phyloP scores from a whole-genome alignment of 345 rosid species.

The Populus nigra region DNA sequence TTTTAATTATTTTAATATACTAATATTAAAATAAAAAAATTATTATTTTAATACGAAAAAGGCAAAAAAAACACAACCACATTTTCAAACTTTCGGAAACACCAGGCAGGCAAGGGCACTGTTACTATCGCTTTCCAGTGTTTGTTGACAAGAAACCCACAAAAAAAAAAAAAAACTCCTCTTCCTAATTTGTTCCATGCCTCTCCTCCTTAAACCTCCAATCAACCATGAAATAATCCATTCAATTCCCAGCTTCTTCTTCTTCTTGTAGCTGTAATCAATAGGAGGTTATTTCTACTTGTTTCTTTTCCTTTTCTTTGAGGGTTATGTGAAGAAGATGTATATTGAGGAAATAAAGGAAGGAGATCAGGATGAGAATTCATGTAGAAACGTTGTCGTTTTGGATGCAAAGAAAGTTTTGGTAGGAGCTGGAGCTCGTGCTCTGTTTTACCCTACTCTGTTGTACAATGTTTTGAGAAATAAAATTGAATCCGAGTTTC shows the following conservation, averaged over 20 bases:
- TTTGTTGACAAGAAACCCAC: slow-evolving; percentile 5
- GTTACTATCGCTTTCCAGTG: background rate
- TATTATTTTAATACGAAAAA: too few relatives aligned
- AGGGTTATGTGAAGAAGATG: slow-evolving; percentile 1
- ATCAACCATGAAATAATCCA: background rate
- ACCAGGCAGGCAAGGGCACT: background rate
- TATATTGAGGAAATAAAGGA: slow-evolving; percentile 7
- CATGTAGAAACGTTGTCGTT: background rate
- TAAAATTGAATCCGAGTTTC: slow-evolving; percentile 59
- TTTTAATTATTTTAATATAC: too few relatives aligned
- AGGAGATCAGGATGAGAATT: slow-evolving; percentile 4
- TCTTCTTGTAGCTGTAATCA: background rate
- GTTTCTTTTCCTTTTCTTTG: background rate
- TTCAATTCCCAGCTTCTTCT: background rate
- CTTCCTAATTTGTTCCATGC: too few relatives aligned
- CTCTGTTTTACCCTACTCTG: slow-evolving; percentile 64
- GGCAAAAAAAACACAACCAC: too few relatives aligned
- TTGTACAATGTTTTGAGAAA: slow-evolving; percentile 58
- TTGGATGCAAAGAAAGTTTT: slow-evolving; percentile 49
- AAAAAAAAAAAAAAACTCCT: background rate
- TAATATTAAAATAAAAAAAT: too few relatives aligned
- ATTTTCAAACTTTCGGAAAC: background rate
- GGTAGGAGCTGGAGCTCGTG: slow-evolving; percentile 67
- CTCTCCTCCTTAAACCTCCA: background rate
- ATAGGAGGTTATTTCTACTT: background rate